Evolutionary conservation across 495 filamentous ascomycete species (phyloP).

Genomic region (Annulohypoxylon moriforme): DNA sequence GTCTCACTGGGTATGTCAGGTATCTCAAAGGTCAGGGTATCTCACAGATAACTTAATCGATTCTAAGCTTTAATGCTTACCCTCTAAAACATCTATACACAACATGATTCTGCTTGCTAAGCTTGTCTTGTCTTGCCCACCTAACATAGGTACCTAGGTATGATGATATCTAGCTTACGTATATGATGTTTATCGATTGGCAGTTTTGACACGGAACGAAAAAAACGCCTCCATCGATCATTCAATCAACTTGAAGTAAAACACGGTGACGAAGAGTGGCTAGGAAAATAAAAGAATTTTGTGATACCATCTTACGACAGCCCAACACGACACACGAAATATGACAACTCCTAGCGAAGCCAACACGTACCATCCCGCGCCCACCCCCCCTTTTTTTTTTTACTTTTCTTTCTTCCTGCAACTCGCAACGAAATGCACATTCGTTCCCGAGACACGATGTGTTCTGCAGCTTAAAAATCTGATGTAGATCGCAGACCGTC

Average conservation of each 20-base stretch:
- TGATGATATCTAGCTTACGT: conserved; percentile 23
- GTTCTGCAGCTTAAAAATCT: conserved; percentile 20
- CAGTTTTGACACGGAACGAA: neutral
- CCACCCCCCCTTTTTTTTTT: neutral
- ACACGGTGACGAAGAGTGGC: neutral
- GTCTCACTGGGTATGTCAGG: too few relatives aligned
- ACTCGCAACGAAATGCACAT: conserved; percentile 20
- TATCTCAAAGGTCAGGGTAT: too few relatives aligned
- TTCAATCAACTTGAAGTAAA: conserved; percentile 27
- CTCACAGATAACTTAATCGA: neutral
- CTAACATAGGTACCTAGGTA: neutral
- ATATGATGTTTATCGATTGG: conserved; percentile 12
- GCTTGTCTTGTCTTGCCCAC: conserved; percentile 28
- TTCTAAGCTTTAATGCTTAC: neutral
- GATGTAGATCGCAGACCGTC: neutral
- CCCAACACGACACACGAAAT: neutral
- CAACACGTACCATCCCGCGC: conserved; percentile 25
- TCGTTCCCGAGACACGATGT: conserved; percentile 12
- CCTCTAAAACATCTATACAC: conserved; percentile 18
- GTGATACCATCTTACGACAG: conserved; percentile 14
- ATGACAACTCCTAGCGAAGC: neutral
- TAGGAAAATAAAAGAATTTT: neutral
- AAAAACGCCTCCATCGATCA: conserved; percentile 2
- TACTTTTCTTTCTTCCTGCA: conserved; percentile 12
- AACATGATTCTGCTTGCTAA: conserved; percentile 16